Evolutionary conservation across 2,329 filamentous ascomycete genomes (phyloP).

Genomic region (Bipolaris victoriae): DNA sequence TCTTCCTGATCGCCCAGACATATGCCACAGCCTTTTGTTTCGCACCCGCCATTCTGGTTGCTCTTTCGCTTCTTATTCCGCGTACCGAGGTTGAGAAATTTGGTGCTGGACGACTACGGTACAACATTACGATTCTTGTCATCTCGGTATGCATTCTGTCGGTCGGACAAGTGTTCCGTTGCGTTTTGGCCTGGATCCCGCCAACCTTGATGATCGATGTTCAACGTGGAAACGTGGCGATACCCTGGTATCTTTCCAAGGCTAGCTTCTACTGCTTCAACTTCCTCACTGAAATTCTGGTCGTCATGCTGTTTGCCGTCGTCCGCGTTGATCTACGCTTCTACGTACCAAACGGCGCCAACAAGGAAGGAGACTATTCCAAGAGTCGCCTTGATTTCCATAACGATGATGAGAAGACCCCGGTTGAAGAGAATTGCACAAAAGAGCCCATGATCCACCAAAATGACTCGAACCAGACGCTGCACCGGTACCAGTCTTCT

Average conservation of each 20-base stretch:
- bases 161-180: slow-evolving; percentile 73
- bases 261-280: slow-evolving; percentile 82
- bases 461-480: slow-evolving; percentile 35
- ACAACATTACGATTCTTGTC: slow-evolving; percentile 71
- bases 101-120: slow-evolving; percentile 69
- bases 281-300: slow-evolving; percentile 74
- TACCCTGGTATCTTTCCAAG: slow-evolving; percentile 73
- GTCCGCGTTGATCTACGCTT: slow-evolving; percentile 77
- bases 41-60: slow-evolving; percentile 66
- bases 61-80: slow-evolving; percentile 56
- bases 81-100: slow-evolving; percentile 61
- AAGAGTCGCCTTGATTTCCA: slow-evolving; percentile 31
- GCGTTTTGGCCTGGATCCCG: slow-evolving; percentile 63
- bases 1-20: slow-evolving; percentile 69
- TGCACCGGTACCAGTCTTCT: slow-evolving; percentile 38
- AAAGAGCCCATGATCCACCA: slow-evolving; percentile 12
- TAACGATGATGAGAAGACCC: slow-evolving; percentile 31
- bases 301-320: slow-evolving; percentile 70
- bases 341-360: slow-evolving; percentile 73
- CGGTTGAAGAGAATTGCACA: slow-evolving; percentile 9
- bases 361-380: slow-evolving; percentile 48
- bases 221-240: slow-evolving; percentile 47
- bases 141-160: slow-evolving; percentile 64
- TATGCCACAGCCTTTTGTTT: slow-evolving; percentile 71
- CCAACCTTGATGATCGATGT: slow-evolving; percentile 52